Conservation (phyloP, 495 filamentous ascomycete genomes). For the Penicillium antarcticum region DNA sequence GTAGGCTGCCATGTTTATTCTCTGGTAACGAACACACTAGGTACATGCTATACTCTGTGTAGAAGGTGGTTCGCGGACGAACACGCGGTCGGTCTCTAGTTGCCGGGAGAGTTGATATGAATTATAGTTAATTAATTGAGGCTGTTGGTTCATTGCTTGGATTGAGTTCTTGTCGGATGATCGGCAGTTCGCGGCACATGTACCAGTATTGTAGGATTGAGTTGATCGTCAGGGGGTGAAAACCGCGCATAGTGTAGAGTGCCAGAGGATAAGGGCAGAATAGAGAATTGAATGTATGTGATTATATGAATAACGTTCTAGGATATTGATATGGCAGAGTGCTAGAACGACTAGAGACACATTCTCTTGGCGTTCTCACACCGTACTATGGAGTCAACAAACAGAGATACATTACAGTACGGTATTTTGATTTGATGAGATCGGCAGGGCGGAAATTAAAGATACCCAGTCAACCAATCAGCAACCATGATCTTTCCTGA, state of each 20-base stretch:
- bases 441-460: constrained; percentile 28
- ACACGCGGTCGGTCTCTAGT: not conserved
- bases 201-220: no score
- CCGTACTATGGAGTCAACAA: not conserved
- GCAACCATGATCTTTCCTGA: not conserved
- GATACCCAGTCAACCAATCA: constrained; percentile 4
- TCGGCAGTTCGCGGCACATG: not conserved
- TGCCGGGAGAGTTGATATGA: not conserved
- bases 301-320: no score
- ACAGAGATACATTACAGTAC: not conserved
- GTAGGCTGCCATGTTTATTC: not conserved
- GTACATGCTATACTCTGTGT: not conserved
- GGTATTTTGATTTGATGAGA: constrained; percentile 5
- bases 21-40: not conserved
- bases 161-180: not conserved
- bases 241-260: not conserved
- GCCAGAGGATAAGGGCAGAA: not conserved
- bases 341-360: not conserved
- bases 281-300: no score
- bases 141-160: not conserved
- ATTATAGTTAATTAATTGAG: not conserved
- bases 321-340: not conserved
- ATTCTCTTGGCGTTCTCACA: not conserved
- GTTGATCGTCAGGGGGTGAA: constrained; percentile 11
- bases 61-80: constrained; percentile 2